Percentiles rank a stretch among this genome's conserved stretches.
Evolutionary conservation across 129 eudicot genomes (phyloP).

Genomic region (Arctium lappa): DNA sequence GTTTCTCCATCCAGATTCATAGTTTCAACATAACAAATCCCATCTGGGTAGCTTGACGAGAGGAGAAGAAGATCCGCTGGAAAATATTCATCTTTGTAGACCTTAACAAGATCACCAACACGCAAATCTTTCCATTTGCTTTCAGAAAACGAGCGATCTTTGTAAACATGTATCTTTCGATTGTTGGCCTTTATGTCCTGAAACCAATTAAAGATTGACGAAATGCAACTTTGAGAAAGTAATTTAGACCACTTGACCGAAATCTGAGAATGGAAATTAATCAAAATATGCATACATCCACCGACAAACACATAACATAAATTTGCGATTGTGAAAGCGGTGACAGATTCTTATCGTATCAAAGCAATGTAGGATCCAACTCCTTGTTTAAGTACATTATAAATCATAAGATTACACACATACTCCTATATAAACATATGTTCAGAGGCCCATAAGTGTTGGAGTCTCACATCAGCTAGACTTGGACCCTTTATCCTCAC

Average conservation of each 20-base stretch:
- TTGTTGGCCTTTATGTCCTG: slow-evolving; percentile 97
- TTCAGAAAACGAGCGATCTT: slow-evolving; percentile 37
- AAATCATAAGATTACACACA: neutral
- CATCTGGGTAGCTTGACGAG: slow-evolving; percentile 93
- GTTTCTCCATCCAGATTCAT: slow-evolving; percentile 97
- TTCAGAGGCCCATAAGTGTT: neutral
- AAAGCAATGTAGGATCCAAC: neutral
- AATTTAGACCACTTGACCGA: neutral
- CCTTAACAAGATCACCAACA: slow-evolving; percentile 88
- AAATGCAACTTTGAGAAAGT: slow-evolving; percentile 14
- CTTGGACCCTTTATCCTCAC: neutral
- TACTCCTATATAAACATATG: neutral
- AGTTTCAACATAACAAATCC: slow-evolving; percentile 94
- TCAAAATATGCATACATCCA: neutral
- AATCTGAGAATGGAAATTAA: slow-evolving; percentile 6
- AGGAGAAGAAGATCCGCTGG: slow-evolving; percentile 94
- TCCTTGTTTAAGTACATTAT: slow-evolving; percentile 6
- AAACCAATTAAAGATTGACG: slow-evolving; percentile 18
- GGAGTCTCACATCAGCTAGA: neutral
- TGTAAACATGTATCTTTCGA: slow-evolving; percentile 56
- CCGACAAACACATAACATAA: neutral
- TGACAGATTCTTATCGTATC: neutral
- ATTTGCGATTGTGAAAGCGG: neutral
- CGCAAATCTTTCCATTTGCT: slow-evolving; percentile 77
- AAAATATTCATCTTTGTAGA: slow-evolving; percentile 77